A percentile compares a stretch with the other conserved stretches of the same genome.
Conservation (phyloP, 257 asterid species). For the Solanum medicagineum region DNA sequence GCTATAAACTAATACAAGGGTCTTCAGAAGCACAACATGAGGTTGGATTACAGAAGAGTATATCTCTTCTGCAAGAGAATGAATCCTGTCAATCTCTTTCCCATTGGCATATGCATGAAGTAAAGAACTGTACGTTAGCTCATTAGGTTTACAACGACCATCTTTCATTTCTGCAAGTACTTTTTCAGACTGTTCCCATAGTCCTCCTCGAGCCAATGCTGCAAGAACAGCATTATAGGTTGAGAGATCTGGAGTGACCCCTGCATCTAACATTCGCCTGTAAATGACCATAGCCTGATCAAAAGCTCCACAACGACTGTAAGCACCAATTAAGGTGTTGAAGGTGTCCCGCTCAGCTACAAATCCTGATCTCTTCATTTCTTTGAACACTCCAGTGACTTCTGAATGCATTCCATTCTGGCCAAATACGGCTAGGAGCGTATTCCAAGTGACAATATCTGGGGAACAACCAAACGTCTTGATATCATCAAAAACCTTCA, state of each 20-base stretch:
- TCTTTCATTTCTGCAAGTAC: constrained; percentile 70
- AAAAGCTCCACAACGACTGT: constrained; percentile 79
- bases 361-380: constrained; percentile 88
- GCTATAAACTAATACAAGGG: constrained; percentile 83
- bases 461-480: constrained; percentile 61
- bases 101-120: constrained; percentile 92
- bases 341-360: constrained; percentile 91
- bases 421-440: constrained; percentile 91
- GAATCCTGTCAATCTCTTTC: constrained; percentile 55
- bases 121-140: constrained; percentile 65
- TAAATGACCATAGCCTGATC: constrained; percentile 82
- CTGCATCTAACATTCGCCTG: constrained; percentile 70
- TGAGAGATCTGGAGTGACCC: constrained; percentile 74
- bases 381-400: constrained; percentile 81
- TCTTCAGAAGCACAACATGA: constrained; percentile 47
- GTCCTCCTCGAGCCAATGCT: constrained; percentile 80
- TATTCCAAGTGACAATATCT: constrained; percentile 91
- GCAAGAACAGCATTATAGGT: constrained; percentile 85
- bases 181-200: constrained; percentile 88
- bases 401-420: constrained; percentile 84
- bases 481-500: constrained; percentile 74
- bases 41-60: constrained; percentile 44
- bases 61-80: constrained; percentile 51
- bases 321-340: constrained; percentile 78
- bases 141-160: constrained; percentile 67